Base-by-base conservation (phyloP, 306 rosid species). In the Acacia acuminata region DNA sequence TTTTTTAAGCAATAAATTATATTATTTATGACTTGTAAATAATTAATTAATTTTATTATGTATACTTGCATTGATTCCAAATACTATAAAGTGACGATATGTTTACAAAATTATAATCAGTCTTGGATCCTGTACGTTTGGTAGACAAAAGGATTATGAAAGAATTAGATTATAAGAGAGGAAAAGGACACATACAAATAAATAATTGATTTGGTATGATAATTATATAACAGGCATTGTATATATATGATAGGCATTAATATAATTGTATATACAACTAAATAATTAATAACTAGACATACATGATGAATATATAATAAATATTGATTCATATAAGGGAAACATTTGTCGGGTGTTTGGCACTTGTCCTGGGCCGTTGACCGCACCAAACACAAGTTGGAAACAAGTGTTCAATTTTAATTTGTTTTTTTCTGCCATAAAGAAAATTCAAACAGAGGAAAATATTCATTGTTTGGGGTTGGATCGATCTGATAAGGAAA, bases 401-500 rank as follows among this genome's bases (percentile, higher is more conserved):
- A 20, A 56, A 8, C 4, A 56, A 22, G 65, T 16, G 44, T 17
- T 34, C 24, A 34, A 34, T 17, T 8, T 15, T 32, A 38, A 38
- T 36, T 68, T 36, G 30, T 38, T 38, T 16, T 7, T 38, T 38
- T 38, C 73, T 34, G 50, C 48, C 3, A 20, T 20, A 1, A 36
- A 68, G 36, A 66, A 30, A 34, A 34, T 68, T 20, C 15, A 17
- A 68, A 38, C 20, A 10, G 7, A 16, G 36, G 45, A 17, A 13
- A 3, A 10, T 16, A 5, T 36, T 8, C 71, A 36, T 34, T 66
- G 44, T 25, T 68, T 68, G 48, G 25, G 8, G 15, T 36, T 68
- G 25, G 47, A 27, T 34, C 44, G 20, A 32, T 88, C 71, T 78
- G 86, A 88, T 85, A 74, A 83, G 19, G 14, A 14, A 60, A 60